These are phyloP conservation scores for Cornus suecica DNA, from an alignment of 148 eudicot species.

Conservation along the genomic window DNA sequence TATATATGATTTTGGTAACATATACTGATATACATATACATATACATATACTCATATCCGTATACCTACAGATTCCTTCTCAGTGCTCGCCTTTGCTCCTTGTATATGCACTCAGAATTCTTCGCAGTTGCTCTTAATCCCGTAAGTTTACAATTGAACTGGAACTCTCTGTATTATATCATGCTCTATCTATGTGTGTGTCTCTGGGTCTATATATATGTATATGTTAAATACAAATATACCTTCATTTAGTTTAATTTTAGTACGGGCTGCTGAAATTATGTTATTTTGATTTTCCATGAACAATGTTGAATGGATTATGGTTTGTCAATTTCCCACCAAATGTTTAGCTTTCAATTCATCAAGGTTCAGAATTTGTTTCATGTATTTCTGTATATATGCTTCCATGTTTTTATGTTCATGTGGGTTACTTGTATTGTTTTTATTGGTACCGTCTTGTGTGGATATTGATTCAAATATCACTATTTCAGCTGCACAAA, in stretches of 20 bases:
- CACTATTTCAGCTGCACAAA: neutral
- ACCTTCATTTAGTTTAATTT: no score
- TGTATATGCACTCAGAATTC: neutral
- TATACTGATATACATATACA: neutral
- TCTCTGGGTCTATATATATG: no score
- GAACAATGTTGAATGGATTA: neutral
- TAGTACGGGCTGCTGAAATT: no score
- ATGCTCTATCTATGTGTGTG: no score
- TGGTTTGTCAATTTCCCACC: neutral
- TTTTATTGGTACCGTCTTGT: neutral
- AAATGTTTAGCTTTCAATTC: neutral
- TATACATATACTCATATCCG: no score
- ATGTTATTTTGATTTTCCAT: neutral
- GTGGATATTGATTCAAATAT: neutral
- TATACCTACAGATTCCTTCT: no score
- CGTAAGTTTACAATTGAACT: neutral
- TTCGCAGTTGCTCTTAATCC: neutral
- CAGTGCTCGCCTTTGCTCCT: neutral
- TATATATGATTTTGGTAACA: neutral
- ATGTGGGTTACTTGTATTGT: neutral
- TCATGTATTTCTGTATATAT: neutral
- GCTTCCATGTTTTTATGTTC: neutral
- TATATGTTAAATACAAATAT: no score
- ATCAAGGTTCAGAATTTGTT: neutral
- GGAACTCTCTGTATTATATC: no score